phyloP scores from a whole-genome alignment of 139 green algal species.

The Gonium pectorale region DNA sequence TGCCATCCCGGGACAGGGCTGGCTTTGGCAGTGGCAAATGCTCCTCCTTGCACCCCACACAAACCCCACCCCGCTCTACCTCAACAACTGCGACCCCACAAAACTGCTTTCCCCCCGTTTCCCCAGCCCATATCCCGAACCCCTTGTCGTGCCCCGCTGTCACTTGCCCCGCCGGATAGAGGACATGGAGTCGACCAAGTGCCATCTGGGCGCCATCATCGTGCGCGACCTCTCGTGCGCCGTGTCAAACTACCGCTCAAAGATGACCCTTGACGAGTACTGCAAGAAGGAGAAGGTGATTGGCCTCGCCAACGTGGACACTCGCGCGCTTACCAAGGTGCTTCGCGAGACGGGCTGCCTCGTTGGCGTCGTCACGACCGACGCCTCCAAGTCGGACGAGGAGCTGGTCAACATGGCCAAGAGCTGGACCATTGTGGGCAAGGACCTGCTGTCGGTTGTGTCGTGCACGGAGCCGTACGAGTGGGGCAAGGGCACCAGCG shows the following conservation, averaged over 20 bases:
- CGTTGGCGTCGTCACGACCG: constrained; percentile 83
- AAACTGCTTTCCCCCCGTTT: no score
- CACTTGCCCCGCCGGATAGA: constrained; percentile 60
- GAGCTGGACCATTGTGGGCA: constrained; percentile 94
- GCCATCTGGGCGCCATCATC: constrained; percentile 91
- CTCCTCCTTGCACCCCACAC: no score
- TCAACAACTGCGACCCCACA: no score
- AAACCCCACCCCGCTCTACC: no score
- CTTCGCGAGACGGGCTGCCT: constrained; percentile 93
- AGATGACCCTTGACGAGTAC: constrained; percentile 90
- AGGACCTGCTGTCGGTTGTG: constrained; percentile 78
- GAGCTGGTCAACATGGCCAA: constrained; percentile 91
- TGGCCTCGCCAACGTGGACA: constrained; percentile 94
- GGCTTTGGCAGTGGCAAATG: no score
- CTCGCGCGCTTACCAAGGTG: constrained; percentile 91
- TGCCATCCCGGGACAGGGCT: no score
- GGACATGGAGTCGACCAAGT: constrained; percentile 89
- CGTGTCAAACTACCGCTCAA: constrained; percentile 97
- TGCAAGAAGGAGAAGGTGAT: constrained; percentile 71
- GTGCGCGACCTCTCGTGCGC: constrained; percentile 83
- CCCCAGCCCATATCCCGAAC: not conserved
- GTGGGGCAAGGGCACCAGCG: constrained; percentile 90
- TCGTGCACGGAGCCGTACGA: constrained; percentile 92
- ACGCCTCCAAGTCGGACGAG: constrained; percentile 73
- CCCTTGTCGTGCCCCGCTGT: not conserved